A percentile compares a stretch with the other conserved stretches of the same genome.
These are phyloP conservation scores for Neurospora discreta DNA, from an alignment of 495 filamentous ascomycete species.

Conservation along the genomic window DNA sequence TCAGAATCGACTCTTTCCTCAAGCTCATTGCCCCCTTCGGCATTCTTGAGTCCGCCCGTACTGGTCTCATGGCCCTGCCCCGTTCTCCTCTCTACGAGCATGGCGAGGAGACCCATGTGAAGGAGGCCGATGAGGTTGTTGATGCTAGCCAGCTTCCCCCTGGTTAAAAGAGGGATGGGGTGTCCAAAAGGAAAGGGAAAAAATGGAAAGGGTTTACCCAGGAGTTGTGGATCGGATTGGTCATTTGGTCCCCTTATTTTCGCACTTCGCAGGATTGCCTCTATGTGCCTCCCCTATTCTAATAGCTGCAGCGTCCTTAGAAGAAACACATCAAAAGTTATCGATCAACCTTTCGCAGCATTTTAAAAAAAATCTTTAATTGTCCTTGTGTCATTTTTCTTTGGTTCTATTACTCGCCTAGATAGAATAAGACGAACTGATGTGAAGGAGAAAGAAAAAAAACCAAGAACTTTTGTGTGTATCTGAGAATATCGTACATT, in stretches of 20 bases:
- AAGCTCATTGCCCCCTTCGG: slow-evolving; percentile 94
- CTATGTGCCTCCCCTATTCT: neutral
- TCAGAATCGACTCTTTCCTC: slow-evolving; percentile 91
- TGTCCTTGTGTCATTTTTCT: neutral
- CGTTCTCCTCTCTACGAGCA: slow-evolving; percentile 75
- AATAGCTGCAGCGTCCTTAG: neutral
- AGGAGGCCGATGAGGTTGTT: slow-evolving; percentile 83
- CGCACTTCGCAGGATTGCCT: neutral
- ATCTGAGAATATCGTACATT: neutral
- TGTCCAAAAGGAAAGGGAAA: slow-evolving; percentile 4
- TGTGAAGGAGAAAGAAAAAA: neutral
- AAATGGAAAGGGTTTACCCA: neutral
- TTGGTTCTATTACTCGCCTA: neutral
- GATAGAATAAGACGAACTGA: neutral
- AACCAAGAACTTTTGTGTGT: neutral
- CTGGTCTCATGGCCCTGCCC: slow-evolving; percentile 91
- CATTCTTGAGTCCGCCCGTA: slow-evolving; percentile 87
- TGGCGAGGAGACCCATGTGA: slow-evolving; percentile 62
- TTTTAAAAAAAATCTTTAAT: neutral
- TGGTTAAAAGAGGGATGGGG: slow-evolving; percentile 46
- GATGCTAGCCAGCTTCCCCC: slow-evolving; percentile 88
- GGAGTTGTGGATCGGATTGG: neutral
- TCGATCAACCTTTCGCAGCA: neutral
- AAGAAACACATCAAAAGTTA: neutral
- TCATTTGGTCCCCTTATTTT: slow-evolving; percentile 2